Evolutionary conservation across 2,329 filamentous ascomycete genomes (phyloP).

Genomic region (Grosmannia serpens): DNA sequence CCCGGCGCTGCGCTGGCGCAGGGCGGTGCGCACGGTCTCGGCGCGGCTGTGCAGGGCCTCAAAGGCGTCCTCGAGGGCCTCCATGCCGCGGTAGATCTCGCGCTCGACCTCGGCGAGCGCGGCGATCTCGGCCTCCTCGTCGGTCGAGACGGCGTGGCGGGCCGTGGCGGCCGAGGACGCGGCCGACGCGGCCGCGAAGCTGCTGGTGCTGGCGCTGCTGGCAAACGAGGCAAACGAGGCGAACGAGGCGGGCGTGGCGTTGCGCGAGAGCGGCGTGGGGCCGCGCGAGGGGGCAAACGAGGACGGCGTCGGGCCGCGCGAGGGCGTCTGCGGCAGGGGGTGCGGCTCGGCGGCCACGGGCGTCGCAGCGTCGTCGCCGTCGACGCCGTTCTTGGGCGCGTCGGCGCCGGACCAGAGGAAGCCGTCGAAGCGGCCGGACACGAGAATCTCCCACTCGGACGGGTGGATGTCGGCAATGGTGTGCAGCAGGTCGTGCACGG

Average conservation of each 20-base stretch:
- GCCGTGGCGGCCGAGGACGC: constrained; percentile 36
- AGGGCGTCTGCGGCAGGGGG: constrained; percentile 9
- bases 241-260: constrained; percentile 36
- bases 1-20: constrained; percentile 74
- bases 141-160: constrained; percentile 63
- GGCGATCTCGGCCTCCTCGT: constrained; percentile 88
- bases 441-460: constrained; percentile 94
- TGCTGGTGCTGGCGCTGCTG: background rate
- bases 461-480: constrained; percentile 80
- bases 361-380: background rate
- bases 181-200: constrained; percentile 26
- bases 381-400: constrained; percentile 38
- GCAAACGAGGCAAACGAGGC: constrained; percentile 13
- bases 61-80: constrained; percentile 85
- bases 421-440: constrained; percentile 86
- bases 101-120: constrained; percentile 84
- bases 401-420: constrained; percentile 93
- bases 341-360: background rate
- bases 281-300: constrained; percentile 5
- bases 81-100: constrained; percentile 90
- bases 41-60: constrained; percentile 81
- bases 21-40: constrained; percentile 63
- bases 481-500: constrained; percentile 74
- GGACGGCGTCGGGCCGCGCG: constrained; percentile 25
- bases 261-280: constrained; percentile 28